These are phyloP conservation scores for Ilex paraguariensis DNA, from an alignment of 305 asterid species.

Conservation along the genomic window DNA sequence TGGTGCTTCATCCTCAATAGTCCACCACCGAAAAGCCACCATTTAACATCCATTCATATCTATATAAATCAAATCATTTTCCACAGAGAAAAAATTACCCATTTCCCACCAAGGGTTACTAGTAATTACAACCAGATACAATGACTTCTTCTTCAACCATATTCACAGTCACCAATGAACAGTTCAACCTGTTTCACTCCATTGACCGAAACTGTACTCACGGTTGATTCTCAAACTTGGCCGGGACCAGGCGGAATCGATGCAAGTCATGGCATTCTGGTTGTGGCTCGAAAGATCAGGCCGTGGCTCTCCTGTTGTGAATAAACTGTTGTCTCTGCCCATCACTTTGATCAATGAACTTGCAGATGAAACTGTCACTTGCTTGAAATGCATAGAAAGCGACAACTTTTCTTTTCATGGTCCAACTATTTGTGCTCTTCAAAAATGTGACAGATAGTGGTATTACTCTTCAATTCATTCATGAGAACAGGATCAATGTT, in stretches of 20 bases:
- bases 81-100: neutral
- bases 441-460: constrained; percentile 14
- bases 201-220: constrained; percentile 44
- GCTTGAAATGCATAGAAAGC: constrained; percentile 31
- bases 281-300: constrained; percentile 49
- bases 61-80: constrained; percentile 9
- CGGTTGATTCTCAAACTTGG: constrained; percentile 27
- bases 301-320: constrained; percentile 18
- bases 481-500: constrained; percentile 31
- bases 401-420: constrained; percentile 11
- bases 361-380: constrained; percentile 35
- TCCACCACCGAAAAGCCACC: neutral
- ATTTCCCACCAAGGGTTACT: no score
- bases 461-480: constrained; percentile 24
- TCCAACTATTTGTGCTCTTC: constrained; percentile 14
- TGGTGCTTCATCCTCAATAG: neutral
- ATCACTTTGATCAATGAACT: constrained; percentile 16
- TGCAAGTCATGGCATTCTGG: constrained; percentile 49
- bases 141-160: constrained; percentile 8
- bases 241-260: constrained; percentile 44
- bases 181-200: constrained; percentile 44
- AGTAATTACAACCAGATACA: constrained; percentile 2
- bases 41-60: constrained; percentile 3
- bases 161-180: constrained; percentile 32
- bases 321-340: constrained; percentile 27